Percentiles rank a stretch among this genome's conserved stretches.
phyloP scores from a whole-genome alignment of 805 yeast genomes.

The Blastobotrys mokoenaii region DNA sequence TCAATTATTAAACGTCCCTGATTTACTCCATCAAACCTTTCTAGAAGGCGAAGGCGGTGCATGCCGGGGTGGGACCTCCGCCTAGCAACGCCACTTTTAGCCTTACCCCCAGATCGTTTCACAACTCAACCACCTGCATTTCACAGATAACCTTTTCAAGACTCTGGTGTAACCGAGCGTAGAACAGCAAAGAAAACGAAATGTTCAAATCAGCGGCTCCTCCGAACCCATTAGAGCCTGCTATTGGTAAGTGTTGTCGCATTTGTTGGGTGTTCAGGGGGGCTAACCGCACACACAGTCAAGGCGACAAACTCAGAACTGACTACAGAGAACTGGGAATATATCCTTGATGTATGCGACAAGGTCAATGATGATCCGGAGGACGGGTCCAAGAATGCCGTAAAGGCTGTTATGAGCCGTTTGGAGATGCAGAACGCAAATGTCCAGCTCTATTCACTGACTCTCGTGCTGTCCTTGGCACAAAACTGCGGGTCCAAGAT shows the following conservation, averaged over 20 bases:
- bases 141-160: too few relatives aligned
- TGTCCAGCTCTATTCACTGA: conserved; percentile 50
- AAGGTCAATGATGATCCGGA: conserved; percentile 54
- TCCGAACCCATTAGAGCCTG: conserved; percentile 21
- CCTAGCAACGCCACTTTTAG: too few relatives aligned
- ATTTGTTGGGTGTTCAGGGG: neutral
- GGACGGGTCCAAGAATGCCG: conserved; percentile 40
- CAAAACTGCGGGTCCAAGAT: conserved; percentile 71
- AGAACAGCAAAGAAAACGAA: too few relatives aligned
- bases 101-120: too few relatives aligned
- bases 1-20: too few relatives aligned
- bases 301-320: conserved; percentile 60
- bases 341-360: conserved; percentile 59
- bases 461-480: conserved; percentile 48
- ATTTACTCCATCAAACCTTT: too few relatives aligned
- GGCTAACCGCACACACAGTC: conserved; percentile 1
- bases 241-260: conserved; percentile 12
- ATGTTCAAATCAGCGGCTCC: conserved; percentile 23
- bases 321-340: conserved; percentile 61
- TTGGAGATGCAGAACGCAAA: conserved; percentile 52
- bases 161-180: too few relatives aligned
- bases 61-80: too few relatives aligned
- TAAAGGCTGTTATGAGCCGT: conserved; percentile 39
- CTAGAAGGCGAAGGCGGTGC: too few relatives aligned
- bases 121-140: too few relatives aligned